phyloP scores from a whole-genome alignment of 106 monocot genomes.

The Posidonia australis region DNA sequence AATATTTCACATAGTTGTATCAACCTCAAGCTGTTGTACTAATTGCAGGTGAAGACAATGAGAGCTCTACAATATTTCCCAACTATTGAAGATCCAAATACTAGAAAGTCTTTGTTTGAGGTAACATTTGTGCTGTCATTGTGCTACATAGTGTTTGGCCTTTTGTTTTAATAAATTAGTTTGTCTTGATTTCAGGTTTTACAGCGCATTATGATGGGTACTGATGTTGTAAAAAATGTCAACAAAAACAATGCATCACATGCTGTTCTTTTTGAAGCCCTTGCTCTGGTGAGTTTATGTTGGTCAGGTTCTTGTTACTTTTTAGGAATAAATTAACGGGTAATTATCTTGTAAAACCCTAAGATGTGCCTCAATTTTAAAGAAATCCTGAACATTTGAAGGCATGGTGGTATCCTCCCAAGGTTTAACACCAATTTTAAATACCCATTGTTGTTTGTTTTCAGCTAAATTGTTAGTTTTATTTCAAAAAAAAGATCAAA shows the following conservation, averaged over 20 bases:
- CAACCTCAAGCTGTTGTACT: neutral
- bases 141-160: neutral
- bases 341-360: neutral
- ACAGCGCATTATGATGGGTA: constrained; percentile 96
- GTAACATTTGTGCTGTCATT: constrained; percentile 18
- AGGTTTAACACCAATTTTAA: no score
- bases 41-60: constrained; percentile 91
- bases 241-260: constrained; percentile 99
- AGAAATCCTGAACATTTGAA: no score
- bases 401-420: no score
- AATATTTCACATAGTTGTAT: no score
- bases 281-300: constrained; percentile 67
- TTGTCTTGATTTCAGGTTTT: constrained; percentile 54
- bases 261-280: constrained; percentile 98
- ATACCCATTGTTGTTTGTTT: no score
- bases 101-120: constrained; percentile 89
- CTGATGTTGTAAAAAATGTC: constrained; percentile 97
- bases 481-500: no score
- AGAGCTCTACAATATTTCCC: constrained; percentile 99
- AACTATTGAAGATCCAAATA: constrained; percentile 86
- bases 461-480: no score
- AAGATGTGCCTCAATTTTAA: no score
- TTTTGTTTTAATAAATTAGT: constrained; percentile 10
- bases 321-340: neutral
- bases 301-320: neutral